These are phyloP conservation scores for Diversispora eburnea DNA, from an alignment of 192 early-diverging fungal genomes.

Conservation along the genomic window DNA sequence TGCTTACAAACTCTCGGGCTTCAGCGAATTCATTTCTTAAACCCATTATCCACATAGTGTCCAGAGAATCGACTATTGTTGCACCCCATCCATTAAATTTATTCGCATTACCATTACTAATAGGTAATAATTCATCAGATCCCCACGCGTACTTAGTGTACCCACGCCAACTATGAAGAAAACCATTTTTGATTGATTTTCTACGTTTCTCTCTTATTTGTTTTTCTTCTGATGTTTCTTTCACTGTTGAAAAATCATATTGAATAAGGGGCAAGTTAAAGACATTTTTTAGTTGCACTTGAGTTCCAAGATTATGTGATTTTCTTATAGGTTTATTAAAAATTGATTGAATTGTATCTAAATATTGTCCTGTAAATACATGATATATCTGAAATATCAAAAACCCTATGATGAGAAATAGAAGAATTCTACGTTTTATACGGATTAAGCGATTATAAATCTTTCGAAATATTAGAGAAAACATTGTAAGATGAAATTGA, in stretches of 20 bases:
- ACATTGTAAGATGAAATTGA: no score
- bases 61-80: slow-evolving; percentile 83
- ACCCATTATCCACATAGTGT: slow-evolving; percentile 85
- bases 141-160: slow-evolving; percentile 79
- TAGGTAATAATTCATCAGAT: slow-evolving; percentile 62
- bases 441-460: no score
- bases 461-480: no score
- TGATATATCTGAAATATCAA: no score
- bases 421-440: no score
- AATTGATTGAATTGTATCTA: no score
- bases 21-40: slow-evolving; percentile 73
- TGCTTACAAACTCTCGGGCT: slow-evolving; percentile 62
- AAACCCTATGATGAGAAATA: no score
- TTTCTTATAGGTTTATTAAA: background rate
- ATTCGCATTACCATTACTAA: slow-evolving; percentile 34
- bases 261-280: background rate
- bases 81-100: slow-evolving; percentile 58
- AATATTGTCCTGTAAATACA: no score
- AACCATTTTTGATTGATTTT: slow-evolving; percentile 56
- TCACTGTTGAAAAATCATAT: background rate
- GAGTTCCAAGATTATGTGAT: background rate
- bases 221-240: background rate
- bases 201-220: background rate
- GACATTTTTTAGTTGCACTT: background rate
- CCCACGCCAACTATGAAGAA: slow-evolving; percentile 67